Base-by-base conservation (phyloP, 108 stramenopile genomes). In the Skeletonema potamos region DNA sequence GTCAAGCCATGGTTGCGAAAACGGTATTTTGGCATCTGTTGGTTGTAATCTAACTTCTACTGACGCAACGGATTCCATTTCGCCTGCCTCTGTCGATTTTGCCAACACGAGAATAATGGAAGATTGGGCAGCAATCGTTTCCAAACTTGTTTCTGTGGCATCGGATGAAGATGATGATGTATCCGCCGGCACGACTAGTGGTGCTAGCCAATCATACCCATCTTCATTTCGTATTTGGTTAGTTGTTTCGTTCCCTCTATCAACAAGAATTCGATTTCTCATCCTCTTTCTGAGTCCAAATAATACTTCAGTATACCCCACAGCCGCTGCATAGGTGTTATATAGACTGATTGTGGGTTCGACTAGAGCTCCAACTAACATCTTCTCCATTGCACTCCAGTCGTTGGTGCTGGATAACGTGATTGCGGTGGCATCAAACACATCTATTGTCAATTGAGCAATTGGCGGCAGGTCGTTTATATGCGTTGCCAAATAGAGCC, bases 21-120 rank as follows among this genome's bases (percentile, higher is more conserved):
- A 94, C 2, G 92, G 92, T 27, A 94, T 94, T 62, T 94, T 94
- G 8, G 90, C 90, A 80, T 94, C 92, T 36, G 88, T 87, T 39
- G 87, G 90, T 74, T 91, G 87, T 30, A 94, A 66, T 58, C 89
- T 64, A 33, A 94, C 75, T 70, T 94, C 91, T 37, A 94, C 81
- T 1, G 93, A 85, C 28, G 87, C 93, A 66, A 89, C 85, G 1
- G 88, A 77, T 28, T 94, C 84, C 22, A 88, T 82, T 10, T 71
- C 77, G 18, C 66, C 73, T 8, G 27, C 30, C 7, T 48, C 60
- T 11, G 18, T 34, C 48, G 44, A 41, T 39, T 81, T 58, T 15
- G 77, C 90, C 41, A 94, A 55, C 54, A 82, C 86, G 46, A 92
- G 74, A 66, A 94, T 83, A 8, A 92, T 44, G 7, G 89, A 89